phyloP scores from a whole-genome alignment of 2,329 filamentous ascomycete species.

The Trichothecium sympodiale region DNA sequence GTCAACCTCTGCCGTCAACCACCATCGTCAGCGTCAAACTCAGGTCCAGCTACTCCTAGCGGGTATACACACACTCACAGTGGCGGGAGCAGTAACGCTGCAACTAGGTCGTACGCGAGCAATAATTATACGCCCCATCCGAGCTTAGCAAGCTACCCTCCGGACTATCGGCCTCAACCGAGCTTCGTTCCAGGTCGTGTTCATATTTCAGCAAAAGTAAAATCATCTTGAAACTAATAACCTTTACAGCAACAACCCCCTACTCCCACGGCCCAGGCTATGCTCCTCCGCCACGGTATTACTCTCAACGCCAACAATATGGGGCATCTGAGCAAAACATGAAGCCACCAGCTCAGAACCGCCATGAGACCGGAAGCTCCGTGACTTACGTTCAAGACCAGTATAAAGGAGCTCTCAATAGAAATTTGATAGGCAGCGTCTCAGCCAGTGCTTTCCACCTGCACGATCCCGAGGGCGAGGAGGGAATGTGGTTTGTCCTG shows the following conservation, averaged over 20 bases:
- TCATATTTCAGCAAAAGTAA: conserved; percentile 3
- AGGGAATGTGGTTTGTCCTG: conserved; percentile 92
- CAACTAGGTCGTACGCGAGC: conserved; percentile 1
- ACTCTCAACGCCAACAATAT: conserved; percentile 20
- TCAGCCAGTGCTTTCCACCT: conserved; percentile 81
- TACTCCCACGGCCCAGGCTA: conserved; percentile 20
- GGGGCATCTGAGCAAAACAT: conserved; percentile 13
- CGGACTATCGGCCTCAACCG: conserved; percentile 20
- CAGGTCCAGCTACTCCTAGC: conserved; percentile 70
- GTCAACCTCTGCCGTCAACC: conserved; percentile 56
- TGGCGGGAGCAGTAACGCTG: conserved; percentile 14
- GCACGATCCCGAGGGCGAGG: conserved; percentile 65
- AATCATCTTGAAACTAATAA: background rate
- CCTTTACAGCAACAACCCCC: conserved; percentile 11
- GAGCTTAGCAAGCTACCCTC: conserved; percentile 15
- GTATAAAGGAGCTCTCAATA: conserved; percentile 39
- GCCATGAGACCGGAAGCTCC: background rate
- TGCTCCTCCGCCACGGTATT: conserved; percentile 25
- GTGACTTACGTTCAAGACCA: conserved; percentile 13
- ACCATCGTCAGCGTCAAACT: conserved; percentile 53
- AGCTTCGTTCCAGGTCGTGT: conserved; percentile 20
- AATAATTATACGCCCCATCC: conserved; percentile 20
- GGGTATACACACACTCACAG: conserved; percentile 55
- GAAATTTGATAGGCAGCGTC: conserved; percentile 88
- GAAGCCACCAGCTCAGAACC: conserved; percentile 14